Evolutionary conservation across 306 rosid genomes (phyloP).

Genomic region (Luffa aegyptiaca): DNA sequence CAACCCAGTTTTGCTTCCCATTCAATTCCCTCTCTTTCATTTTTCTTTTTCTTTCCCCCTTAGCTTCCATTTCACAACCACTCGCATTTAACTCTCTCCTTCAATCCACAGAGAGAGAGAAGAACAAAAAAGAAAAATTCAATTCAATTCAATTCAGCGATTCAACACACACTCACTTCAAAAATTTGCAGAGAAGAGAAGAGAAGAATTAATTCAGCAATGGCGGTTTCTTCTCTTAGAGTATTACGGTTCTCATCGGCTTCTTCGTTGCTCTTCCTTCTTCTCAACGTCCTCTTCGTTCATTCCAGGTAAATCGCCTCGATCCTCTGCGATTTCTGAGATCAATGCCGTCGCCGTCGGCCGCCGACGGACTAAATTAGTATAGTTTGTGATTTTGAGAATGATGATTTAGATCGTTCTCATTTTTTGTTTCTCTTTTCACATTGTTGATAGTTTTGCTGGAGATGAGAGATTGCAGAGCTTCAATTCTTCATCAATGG

Average conservation of each 20-base stretch:
- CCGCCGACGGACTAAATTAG: neutral
- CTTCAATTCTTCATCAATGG: constrained; percentile 56
- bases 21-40: neutral
- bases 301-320: constrained; percentile 35
- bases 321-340: neutral
- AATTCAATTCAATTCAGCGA: neutral
- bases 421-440: neutral
- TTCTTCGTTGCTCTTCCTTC: constrained; percentile 19
- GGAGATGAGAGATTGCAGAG: constrained; percentile 33
- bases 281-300: constrained; percentile 7
- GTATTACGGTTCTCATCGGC: constrained; percentile 6
- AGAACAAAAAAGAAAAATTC: too few species aligned
- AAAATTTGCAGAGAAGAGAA: neutral
- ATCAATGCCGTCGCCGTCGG: neutral
- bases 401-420: neutral
- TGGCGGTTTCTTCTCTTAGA: constrained; percentile 34
- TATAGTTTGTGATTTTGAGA: neutral
- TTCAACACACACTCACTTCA: neutral
- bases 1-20: neutral
- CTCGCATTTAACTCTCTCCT: neutral
- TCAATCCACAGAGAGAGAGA: neutral
- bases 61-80: neutral
- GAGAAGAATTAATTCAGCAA: constrained; percentile 11
- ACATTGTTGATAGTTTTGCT: constrained; percentile 21
- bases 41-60: neutral